Base-by-base conservation (phyloP, 768 basidiomycete species). In the Mycena venus region DNA sequence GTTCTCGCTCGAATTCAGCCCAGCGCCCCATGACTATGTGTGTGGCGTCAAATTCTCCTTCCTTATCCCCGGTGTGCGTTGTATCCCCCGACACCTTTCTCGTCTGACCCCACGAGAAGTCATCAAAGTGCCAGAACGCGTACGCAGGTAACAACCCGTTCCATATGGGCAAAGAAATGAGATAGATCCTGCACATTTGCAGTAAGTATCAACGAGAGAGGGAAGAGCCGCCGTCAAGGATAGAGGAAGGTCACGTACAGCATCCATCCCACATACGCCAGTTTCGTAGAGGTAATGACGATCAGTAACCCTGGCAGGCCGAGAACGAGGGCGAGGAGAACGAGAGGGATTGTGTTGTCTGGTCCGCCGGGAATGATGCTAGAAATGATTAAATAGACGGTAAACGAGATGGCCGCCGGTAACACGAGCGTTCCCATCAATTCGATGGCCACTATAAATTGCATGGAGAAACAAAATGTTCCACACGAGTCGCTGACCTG, bases 401-500 rank as follows among this genome's bases (percentile, higher is more conserved):
- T 99, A 89, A 99, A 99, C 40, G 95, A 91, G 85, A 99, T 99
- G 75, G 98, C 98, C 55, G 97, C 98, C 19, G 98, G 98, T 29
- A 99, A 88, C 32, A 99, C 98, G 74, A 99, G 90, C 3, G 98
- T 99, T 81, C 98, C 98, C 71, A 95, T 92, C 76, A 99, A 88
- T 81, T 99, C 98, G 96, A 99, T 99, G 81, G 94, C 97, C 38
- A 98, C 96, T 77, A 99, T 96, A 81, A 99, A 99, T 87, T 98
- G 97, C 98, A 99, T 99, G 11, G 96, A 98, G 91, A 99, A 99
- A 87, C 98, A 99, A 92, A 99, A 99, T 2, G 97, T 99, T 60
- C 98, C 98, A 77, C 98, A 99, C n/a, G 99, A 91, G 83, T 99
- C 98, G 29, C 97, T 92, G 29, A 99, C 98, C 62, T 99, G 89